Evolutionary conservation across 305 asterid genomes (phyloP).

Genomic region (Solanum aculeatissimum): DNA sequence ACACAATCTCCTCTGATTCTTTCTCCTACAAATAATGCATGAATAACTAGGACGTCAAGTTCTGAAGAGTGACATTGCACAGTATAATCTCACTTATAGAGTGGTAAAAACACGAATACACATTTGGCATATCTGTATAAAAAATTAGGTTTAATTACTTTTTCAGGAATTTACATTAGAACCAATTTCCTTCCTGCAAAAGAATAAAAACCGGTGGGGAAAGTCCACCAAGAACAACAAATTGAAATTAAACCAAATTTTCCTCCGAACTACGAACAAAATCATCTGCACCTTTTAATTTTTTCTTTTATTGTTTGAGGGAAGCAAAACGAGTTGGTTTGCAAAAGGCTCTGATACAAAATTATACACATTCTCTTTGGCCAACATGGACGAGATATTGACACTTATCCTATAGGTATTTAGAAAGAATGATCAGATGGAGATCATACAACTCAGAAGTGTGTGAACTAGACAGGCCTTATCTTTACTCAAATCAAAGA

Average conservation of each 20-base stretch:
- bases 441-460: background rate
- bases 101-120: background rate
- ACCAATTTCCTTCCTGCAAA: background rate
- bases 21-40: conserved; percentile 35
- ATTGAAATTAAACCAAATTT: background rate
- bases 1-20: conserved; percentile 49
- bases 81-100: background rate
- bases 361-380: background rate
- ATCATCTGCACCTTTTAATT: background rate
- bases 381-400: background rate
- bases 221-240: background rate
- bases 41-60: background rate
- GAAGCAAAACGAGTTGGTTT: background rate
- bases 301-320: background rate
- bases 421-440: background rate
- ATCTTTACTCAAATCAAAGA: background rate
- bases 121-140: too few relatives aligned
- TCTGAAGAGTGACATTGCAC: background rate
- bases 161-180: background rate
- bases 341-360: background rate
- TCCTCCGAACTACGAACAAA: background rate
- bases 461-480: background rate
- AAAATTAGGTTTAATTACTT: background rate
- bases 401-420: background rate
- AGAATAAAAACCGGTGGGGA: background rate